Percentiles rank a stretch among this genome's conserved stretches.
Evolutionary conservation across 768 basidiomycete species (phyloP).

Genomic region (Neoboletus subvelutipes): DNA sequence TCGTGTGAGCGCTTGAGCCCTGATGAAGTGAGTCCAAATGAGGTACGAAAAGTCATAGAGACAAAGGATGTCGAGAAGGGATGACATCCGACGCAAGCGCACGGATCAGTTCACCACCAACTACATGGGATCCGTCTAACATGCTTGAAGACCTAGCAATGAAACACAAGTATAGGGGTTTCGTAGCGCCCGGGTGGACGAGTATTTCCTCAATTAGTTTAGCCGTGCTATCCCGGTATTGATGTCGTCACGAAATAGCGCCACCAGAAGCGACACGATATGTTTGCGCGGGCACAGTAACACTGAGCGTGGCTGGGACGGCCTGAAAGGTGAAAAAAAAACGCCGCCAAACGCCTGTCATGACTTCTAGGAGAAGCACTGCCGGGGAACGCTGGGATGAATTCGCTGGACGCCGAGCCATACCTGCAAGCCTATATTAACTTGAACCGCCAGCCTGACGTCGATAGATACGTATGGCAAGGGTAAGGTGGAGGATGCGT

Average conservation of each 20-base stretch:
- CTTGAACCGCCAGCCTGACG: neutral
- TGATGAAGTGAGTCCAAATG: no score
- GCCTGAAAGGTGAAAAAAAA: neutral
- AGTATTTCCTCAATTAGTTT: neutral
- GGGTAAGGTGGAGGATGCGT: neutral
- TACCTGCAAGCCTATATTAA: neutral
- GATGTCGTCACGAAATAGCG: neutral
- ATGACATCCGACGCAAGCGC: no score
- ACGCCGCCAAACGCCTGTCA: neutral
- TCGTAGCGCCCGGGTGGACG: neutral
- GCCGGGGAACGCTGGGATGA: neutral
- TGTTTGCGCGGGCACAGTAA: neutral
- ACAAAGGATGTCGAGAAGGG: neutral
- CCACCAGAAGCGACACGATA: neutral
- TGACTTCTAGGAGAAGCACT: neutral
- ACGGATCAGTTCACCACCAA: neutral
- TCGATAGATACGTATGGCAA: neutral
- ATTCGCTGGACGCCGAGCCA: neutral
- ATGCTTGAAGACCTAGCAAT: neutral
- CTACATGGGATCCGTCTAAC: no score
- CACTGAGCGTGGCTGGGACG: neutral
- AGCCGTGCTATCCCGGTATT: no score
- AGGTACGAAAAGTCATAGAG: neutral
- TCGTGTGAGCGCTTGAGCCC: no score
- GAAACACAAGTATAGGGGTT: no score